Percentiles rank a stretch among this genome's conserved stretches.
Conservation (phyloP, 257 asterid genomes). For the Plantago major region DNA sequence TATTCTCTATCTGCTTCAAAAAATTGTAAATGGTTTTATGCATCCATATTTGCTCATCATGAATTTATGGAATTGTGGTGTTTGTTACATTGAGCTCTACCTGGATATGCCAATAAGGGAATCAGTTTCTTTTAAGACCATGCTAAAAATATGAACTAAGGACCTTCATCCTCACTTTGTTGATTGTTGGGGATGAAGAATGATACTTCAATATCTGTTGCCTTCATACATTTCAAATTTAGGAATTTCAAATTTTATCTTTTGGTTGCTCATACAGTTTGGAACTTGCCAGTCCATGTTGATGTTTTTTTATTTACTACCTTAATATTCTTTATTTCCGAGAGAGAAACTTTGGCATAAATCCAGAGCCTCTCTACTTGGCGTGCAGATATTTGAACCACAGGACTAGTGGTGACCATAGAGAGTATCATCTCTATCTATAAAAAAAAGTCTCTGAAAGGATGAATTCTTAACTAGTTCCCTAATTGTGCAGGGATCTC, state of each 20-base stretch:
- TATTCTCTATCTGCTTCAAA: no score
- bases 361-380: slow-evolving; percentile 10
- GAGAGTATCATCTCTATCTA: slow-evolving; percentile 3
- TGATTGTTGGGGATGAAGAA: slow-evolving; percentile 4
- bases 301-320: slow-evolving; percentile 3
- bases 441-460: slow-evolving; percentile 1
- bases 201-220: slow-evolving; percentile 10
- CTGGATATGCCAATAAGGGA: slow-evolving; percentile 3
- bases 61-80: background rate
- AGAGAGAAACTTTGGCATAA: slow-evolving; percentile 14
- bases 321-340: background rate
- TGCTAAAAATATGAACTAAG: slow-evolving; percentile 12
- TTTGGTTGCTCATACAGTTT: slow-evolving; percentile 9
- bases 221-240: background rate
- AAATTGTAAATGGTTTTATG: no score
- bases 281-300: slow-evolving; percentile 14
- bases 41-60: background rate
- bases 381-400: slow-evolving; percentile 11
- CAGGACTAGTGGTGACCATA: slow-evolving; percentile 4
- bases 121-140: background rate
- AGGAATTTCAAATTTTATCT: background rate
- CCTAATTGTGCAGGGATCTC: slow-evolving; percentile 78
- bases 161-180: slow-evolving; percentile 15
- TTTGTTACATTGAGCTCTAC: slow-evolving; percentile 8
- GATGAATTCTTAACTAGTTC: slow-evolving; percentile 29